phyloP scores from a whole-genome alignment of 495 filamentous ascomycete genomes.

The Trichoderma reesei region DNA sequence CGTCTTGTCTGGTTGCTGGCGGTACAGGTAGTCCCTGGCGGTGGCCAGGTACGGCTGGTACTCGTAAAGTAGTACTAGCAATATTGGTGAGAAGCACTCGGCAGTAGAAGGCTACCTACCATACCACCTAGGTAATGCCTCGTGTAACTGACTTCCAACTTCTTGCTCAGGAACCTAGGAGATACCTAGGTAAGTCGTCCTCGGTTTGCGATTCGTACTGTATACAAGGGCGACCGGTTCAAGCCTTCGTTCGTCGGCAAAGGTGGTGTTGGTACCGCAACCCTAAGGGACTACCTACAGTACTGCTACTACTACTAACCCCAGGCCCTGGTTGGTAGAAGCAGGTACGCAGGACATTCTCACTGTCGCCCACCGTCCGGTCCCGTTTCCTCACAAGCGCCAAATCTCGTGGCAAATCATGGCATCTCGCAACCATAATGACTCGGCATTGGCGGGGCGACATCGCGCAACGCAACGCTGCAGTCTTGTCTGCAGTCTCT shows the following conservation, averaged over 20 bases:
- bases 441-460: neutral
- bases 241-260: neutral
- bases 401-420: neutral
- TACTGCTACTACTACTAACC: neutral
- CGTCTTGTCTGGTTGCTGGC: slow-evolving; percentile 49
- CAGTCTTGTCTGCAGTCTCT: neutral
- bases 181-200: no score
- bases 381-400: neutral
- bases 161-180: no score
- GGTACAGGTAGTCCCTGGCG: slow-evolving; percentile 23
- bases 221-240: no score
- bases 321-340: neutral
- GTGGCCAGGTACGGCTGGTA: no score
- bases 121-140: no score
- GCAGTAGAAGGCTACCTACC: no score
- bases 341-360: neutral
- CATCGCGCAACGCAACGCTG: slow-evolving; percentile 1
- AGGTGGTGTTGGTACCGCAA: neutral
- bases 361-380: neutral
- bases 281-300: no score
- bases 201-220: no score
- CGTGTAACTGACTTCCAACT: no score
- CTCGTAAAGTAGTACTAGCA: neutral
- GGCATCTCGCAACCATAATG: neutral
- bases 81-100: no score